Evolutionary conservation across 768 basidiomycete species (phyloP).

Genomic region (Melanogaster broomeanus): DNA sequence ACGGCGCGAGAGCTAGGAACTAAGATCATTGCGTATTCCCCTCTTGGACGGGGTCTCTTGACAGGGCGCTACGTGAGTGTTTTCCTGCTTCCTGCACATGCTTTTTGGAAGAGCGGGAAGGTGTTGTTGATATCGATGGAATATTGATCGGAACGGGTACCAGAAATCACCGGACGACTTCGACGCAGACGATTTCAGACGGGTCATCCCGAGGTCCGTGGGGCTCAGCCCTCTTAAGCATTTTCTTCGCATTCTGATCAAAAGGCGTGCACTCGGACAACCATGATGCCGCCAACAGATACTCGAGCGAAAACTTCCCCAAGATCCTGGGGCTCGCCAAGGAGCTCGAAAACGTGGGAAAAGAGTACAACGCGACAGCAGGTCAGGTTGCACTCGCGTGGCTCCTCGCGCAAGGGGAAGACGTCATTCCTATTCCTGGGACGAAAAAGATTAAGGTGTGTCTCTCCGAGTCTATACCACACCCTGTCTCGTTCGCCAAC

Average conservation of each 20-base stretch:
- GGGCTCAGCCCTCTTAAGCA: constrained; percentile 27
- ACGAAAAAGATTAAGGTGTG: constrained; percentile 36
- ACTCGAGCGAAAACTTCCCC: constrained; percentile 45
- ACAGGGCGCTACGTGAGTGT: constrained; percentile 44
- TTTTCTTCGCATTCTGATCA: neutral
- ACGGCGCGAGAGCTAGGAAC: constrained; percentile 52
- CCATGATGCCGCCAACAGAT: constrained; percentile 20
- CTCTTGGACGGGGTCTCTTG: constrained; percentile 53
- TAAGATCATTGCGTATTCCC: constrained; percentile 51
- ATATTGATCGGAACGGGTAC: neutral
- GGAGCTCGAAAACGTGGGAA: constrained; percentile 33
- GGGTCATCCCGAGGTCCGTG: constrained; percentile 22
- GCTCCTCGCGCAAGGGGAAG: constrained; percentile 39
- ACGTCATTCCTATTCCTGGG: constrained; percentile 44
- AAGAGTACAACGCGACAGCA: constrained; percentile 33
- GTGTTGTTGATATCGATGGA: neutral
- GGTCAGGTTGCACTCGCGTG: constrained; percentile 45
- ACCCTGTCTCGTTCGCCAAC: neutral
- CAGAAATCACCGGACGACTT: constrained; percentile 38
- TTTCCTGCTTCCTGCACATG: neutral
- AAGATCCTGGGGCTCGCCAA: constrained; percentile 42
- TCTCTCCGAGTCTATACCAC: neutral
- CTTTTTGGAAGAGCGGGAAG: neutral
- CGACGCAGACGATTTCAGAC: constrained; percentile 27
- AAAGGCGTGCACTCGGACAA: too few relatives aligned